These are phyloP conservation scores for Podosphaera fusca DNA, from an alignment of 2,329 filamentous ascomycete species.

Conservation along the genomic window DNA sequence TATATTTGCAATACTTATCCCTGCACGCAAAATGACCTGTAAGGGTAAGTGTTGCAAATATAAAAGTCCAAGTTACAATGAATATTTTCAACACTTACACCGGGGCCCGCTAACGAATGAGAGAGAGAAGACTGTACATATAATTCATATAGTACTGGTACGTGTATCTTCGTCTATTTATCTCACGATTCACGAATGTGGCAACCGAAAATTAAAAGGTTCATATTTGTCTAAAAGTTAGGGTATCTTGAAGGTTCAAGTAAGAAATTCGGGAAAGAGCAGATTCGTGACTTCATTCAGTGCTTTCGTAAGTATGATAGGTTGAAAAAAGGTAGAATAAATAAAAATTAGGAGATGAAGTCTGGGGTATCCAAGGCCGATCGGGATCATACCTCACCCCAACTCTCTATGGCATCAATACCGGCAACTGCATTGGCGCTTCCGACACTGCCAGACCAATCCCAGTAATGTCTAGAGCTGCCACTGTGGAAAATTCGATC, in stretches of 20 bases:
- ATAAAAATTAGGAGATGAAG: neutral
- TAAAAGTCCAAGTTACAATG: too few species aligned
- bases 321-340: neutral
- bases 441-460: slow-evolving; percentile 51
- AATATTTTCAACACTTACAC: too few species aligned
- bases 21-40: too few species aligned
- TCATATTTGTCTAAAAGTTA: neutral
- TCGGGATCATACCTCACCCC: slow-evolving; percentile 39
- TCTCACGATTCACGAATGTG: neutral
- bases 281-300: neutral
- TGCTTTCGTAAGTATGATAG: neutral
- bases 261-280: neutral
- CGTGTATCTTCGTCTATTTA: neutral
- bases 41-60: too few species aligned
- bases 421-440: slow-evolving; percentile 49
- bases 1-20: too few species aligned
- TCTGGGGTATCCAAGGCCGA: neutral
- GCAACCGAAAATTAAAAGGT: neutral
- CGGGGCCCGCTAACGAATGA: too few species aligned
- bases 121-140: too few species aligned
- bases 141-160: too few species aligned
- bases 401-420: slow-evolving; percentile 47
- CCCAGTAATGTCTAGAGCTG: slow-evolving; percentile 77
- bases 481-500: slow-evolving; percentile 48
- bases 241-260: neutral